phyloP scores from a whole-genome alignment of 352 stramenopile species.

The Pythium myriotylum region DNA sequence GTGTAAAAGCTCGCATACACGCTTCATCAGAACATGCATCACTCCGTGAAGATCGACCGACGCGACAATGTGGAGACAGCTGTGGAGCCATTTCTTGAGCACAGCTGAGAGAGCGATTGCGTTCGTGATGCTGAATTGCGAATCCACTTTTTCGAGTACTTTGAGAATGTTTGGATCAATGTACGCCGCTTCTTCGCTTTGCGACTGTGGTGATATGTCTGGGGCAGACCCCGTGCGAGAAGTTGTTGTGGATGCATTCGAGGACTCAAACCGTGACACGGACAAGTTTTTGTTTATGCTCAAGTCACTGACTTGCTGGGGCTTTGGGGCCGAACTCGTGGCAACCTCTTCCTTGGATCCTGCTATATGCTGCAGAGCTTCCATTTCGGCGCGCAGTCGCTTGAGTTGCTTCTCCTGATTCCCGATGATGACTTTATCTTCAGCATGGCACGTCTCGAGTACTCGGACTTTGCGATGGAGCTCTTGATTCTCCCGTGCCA shows the following conservation, averaged over 20 bases:
- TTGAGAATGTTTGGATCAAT: slow-evolving; percentile 83
- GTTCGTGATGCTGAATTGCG: slow-evolving; percentile 84
- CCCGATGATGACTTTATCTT: slow-evolving; percentile 55
- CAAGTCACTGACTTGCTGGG: slow-evolving; percentile 11
- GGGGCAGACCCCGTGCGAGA: background rate
- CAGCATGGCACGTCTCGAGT: slow-evolving; percentile 53
- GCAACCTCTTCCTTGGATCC: slow-evolving; percentile 34
- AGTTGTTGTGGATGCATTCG: background rate
- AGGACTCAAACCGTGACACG: background rate
- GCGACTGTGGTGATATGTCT: slow-evolving; percentile 5
- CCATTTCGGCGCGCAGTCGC: slow-evolving; percentile 64
- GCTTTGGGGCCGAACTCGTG: background rate
- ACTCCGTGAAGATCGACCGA: slow-evolving; percentile 36
- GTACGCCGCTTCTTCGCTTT: slow-evolving; percentile 57
- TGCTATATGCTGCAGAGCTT: slow-evolving; percentile 75
- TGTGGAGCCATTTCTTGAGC: slow-evolving; percentile 80
- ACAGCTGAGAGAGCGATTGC: slow-evolving; percentile 64
- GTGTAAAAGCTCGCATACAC: slow-evolving; percentile 62
- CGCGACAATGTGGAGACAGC: slow-evolving; percentile 57
- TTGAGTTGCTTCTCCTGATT: slow-evolving; percentile 78
- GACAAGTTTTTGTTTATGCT: background rate
- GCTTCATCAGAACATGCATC: slow-evolving; percentile 35
- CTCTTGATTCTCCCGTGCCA: slow-evolving; percentile 75
- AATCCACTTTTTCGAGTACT: slow-evolving; percentile 82
- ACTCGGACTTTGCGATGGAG: slow-evolving; percentile 63